These are phyloP conservation scores for Neostapfia colusana DNA, from an alignment of 176 grass and related monocot species.

Conservation along the genomic window DNA sequence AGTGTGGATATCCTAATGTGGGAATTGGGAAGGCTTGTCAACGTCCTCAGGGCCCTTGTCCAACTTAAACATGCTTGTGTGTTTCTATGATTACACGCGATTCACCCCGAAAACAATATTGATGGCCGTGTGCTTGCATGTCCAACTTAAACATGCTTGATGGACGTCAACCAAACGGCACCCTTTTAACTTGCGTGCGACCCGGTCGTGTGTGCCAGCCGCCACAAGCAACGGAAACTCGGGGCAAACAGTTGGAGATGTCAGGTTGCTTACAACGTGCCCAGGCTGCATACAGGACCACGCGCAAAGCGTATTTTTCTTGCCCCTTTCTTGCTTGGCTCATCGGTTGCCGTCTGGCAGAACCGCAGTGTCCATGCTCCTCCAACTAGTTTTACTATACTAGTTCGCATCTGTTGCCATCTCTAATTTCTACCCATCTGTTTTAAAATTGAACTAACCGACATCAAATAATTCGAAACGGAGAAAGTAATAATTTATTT, in stretches of 20 bases:
- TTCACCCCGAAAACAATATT: too few species aligned
- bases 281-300: conserved; percentile 9
- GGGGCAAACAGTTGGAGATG: not conserved
- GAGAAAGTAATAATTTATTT: too few species aligned
- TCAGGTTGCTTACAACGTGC: conserved; percentile 36
- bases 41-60: too few species aligned
- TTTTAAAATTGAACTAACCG: too few species aligned
- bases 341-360: not conserved
- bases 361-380: conserved; percentile 31
- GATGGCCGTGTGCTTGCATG: too few species aligned
- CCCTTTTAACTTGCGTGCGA: conserved; percentile 25
- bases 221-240: conserved; percentile 26
- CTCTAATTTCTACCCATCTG: too few species aligned
- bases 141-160: too few species aligned
- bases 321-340: not conserved
- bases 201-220: conserved; percentile 32
- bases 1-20: too few species aligned
- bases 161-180: conserved; percentile 3
- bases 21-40: too few species aligned
- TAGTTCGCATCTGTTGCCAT: not conserved
- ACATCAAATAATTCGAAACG: too few species aligned
- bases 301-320: not conserved
- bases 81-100: too few species aligned
- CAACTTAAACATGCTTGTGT: too few species aligned
- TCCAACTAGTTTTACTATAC: not conserved